Conservation (phyloP, 2,329 filamentous ascomycete species). For the Beauveria asiatica region DNA sequence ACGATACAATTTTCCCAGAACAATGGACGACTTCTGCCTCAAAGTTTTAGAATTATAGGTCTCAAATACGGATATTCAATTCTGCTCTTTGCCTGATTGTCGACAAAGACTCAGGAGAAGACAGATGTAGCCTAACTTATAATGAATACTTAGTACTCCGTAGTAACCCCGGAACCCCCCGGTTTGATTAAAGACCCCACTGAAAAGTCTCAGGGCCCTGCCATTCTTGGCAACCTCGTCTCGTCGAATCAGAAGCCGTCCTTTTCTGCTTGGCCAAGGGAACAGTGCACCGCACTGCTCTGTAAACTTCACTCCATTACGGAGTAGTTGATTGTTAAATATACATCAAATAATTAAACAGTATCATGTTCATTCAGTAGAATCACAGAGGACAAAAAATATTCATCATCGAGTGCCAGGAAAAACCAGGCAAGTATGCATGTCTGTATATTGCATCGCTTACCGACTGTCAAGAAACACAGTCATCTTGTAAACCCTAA, state of each 20-base stretch:
- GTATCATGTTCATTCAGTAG: no score
- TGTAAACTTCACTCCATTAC: no score
- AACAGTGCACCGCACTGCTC: no score
- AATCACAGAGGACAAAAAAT: no score
- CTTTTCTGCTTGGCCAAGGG: background rate
- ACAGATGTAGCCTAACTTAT: background rate
- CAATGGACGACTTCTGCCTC: no score
- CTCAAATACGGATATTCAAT: no score
- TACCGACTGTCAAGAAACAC: background rate
- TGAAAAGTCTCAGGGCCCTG: background rate
- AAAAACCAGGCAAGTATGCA: background rate
- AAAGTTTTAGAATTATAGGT: no score
- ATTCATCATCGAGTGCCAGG: background rate
- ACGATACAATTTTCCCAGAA: no score
- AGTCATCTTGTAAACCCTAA: background rate
- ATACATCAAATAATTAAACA: no score
- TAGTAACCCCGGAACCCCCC: background rate
- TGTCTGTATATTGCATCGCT: background rate
- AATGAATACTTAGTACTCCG: no score
- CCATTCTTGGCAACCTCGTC: background rate
- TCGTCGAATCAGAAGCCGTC: background rate
- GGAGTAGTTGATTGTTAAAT: no score
- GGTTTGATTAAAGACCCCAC: slow-evolving; percentile 8
- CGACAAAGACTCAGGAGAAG: background rate
- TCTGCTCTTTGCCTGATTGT: no score